phyloP scores from a whole-genome alignment of 73 alveolate genomes.

The Breviolum minutum region DNA sequence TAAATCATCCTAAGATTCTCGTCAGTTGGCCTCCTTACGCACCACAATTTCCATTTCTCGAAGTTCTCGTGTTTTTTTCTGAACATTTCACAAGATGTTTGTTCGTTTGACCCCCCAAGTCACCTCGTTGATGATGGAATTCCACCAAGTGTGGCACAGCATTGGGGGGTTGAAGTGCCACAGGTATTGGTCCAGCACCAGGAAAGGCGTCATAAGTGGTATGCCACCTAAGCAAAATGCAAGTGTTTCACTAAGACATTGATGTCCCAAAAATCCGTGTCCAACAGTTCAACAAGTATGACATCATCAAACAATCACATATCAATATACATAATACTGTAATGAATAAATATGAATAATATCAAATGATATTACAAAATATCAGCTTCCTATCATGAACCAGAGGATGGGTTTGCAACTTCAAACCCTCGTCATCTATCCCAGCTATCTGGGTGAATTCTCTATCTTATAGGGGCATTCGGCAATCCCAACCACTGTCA shows the following conservation, averaged over 20 bases:
- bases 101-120: background rate
- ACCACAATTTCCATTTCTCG: too few relatives aligned
- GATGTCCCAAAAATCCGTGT: background rate
- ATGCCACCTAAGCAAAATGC: constrained; percentile 56
- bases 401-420: background rate
- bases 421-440: background rate
- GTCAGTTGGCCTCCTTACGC: too few relatives aligned
- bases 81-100: too few relatives aligned
- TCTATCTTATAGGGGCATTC: background rate
- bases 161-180: constrained; percentile 71
- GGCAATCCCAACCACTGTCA: background rate
- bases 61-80: too few relatives aligned
- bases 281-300: background rate
- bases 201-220: constrained; percentile 75
- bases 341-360: background rate
- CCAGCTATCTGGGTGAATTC: background rate
- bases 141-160: constrained; percentile 83
- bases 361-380: too few relatives aligned
- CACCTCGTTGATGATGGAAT: constrained; percentile 72
- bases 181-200: constrained; percentile 53
- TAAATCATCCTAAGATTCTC: too few relatives aligned
- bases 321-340: background rate
- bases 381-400: background rate
- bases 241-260: background rate
- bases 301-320: background rate